phyloP scores from a whole-genome alignment of 805 yeast genomes.

The Schwanniomyces pseudopolymorphus region DNA sequence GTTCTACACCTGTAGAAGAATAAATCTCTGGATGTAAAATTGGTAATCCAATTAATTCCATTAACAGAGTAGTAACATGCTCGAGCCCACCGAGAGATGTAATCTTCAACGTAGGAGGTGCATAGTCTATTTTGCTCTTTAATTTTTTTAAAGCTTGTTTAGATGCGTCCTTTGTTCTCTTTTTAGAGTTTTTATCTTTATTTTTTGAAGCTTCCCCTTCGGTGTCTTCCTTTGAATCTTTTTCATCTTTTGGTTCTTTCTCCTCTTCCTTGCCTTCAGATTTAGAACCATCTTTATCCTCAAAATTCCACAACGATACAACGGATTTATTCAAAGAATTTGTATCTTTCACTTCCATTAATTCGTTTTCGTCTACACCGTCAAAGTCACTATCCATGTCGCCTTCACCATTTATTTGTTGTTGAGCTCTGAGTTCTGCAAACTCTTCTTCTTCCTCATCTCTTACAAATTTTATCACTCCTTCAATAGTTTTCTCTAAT shows the following conservation, averaged over 20 bases:
- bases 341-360: constrained; percentile 65
- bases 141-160: constrained; percentile 27
- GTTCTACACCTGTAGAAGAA: constrained; percentile 83
- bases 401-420: constrained; percentile 16
- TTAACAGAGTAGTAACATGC: constrained; percentile 75
- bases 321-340: constrained; percentile 78
- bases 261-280: constrained; percentile 3
- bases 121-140: constrained; percentile 52
- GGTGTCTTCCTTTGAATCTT: constrained; percentile 7
- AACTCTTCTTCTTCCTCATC: constrained; percentile 65
- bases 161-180: constrained; percentile 49
- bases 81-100: constrained; percentile 88
- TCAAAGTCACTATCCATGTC: constrained; percentile 42
- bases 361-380: constrained; percentile 39
- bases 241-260: constrained; percentile 4
- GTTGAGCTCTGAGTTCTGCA: constrained; percentile 23
- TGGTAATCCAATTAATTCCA: constrained; percentile 91
- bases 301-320: constrained; percentile 62
- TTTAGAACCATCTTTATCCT: constrained; percentile 7
- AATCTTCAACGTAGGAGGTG: constrained; percentile 68
- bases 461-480: constrained; percentile 52
- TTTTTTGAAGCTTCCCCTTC: constrained; percentile 11
- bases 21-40: constrained; percentile 92
- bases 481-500: constrained; percentile 63
- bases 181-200: constrained; percentile 42